A percentile compares a stretch with the other conserved stretches of the same genome.
Conservation (phyloP, 73 alveolate genomes). For the Stentor roeselii region DNA sequence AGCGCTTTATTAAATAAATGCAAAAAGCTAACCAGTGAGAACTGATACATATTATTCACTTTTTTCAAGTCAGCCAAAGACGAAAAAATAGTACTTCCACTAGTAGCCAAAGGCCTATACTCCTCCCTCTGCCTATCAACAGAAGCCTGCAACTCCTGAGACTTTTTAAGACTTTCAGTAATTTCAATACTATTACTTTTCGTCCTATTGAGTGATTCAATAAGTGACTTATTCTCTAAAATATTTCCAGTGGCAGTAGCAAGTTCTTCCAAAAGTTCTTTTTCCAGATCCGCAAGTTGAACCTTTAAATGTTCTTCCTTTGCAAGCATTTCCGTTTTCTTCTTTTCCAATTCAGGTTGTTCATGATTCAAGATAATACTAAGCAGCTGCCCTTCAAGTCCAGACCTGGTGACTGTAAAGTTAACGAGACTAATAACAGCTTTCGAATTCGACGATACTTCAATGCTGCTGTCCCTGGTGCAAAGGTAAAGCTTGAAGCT, state of each 20-base stretch:
- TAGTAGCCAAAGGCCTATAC: slow-evolving; percentile 89
- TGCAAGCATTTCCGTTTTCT: slow-evolving; percentile 93
- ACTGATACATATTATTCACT: slow-evolving; percentile 98
- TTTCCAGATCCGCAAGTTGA: slow-evolving; percentile 92
- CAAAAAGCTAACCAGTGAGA: slow-evolving; percentile 95
- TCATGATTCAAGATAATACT: slow-evolving; percentile 98
- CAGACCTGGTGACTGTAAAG: slow-evolving; percentile 99
- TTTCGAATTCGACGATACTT: slow-evolving; percentile 95
- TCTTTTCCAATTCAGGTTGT: slow-evolving; percentile 99
- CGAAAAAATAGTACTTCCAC: slow-evolving; percentile 95
- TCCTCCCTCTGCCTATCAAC: slow-evolving; percentile 97
- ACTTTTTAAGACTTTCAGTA: slow-evolving; percentile 78
- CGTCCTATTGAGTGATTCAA: slow-evolving; percentile 95
- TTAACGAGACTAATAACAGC: slow-evolving; percentile 92
- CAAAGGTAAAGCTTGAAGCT: slow-evolving; percentile 90
- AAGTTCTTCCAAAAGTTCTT: slow-evolving; percentile 94
- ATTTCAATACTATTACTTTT: slow-evolving; percentile 80
- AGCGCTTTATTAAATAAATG: slow-evolving; percentile 91
- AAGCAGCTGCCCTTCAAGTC: slow-evolving; percentile 98
- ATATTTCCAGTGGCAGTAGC: slow-evolving; percentile 98
- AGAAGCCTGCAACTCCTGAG: slow-evolving; percentile 83
- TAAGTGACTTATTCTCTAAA: slow-evolving; percentile 96
- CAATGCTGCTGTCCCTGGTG: slow-evolving; percentile 94
- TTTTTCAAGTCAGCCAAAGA: slow-evolving; percentile 91
- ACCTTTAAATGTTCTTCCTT: slow-evolving; percentile 98